Evolutionary conservation across 2,329 filamentous ascomycete species (phyloP).

Genomic region (Monosporascus ibericus): DNA sequence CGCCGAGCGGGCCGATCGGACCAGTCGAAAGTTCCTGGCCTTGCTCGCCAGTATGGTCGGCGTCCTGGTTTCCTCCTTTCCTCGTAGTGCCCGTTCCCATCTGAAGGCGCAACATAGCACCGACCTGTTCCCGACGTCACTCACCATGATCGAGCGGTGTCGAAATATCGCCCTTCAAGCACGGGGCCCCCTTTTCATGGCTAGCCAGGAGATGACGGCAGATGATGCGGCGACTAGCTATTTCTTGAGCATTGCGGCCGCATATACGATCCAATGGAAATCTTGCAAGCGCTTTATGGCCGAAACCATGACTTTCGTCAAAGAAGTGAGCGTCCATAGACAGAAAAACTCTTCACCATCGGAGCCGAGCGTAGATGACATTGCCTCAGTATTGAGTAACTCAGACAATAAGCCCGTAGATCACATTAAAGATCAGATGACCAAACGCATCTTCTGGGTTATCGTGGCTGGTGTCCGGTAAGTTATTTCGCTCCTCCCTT

Average conservation of each 20-base stretch:
- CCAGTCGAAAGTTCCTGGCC: slow-evolving; percentile 61
- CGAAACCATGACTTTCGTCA: slow-evolving; percentile 64
- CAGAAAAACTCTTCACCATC: slow-evolving; percentile 32
- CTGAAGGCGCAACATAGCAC: slow-evolving; percentile 61
- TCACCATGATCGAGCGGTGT: slow-evolving; percentile 65
- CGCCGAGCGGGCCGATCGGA: slow-evolving; percentile 58
- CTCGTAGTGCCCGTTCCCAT: slow-evolving; percentile 62
- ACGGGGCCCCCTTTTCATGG: slow-evolving; percentile 44
- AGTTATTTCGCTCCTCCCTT: slow-evolving; percentile 8
- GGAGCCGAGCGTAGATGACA: slow-evolving; percentile 15
- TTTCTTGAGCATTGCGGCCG: slow-evolving; percentile 61
- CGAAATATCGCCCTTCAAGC: slow-evolving; percentile 63
- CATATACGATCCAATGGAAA: slow-evolving; percentile 63
- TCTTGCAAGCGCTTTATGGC: slow-evolving; percentile 64
- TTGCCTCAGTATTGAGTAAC: slow-evolving; percentile 31
- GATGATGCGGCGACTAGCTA: slow-evolving; percentile 70
- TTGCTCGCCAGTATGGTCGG: slow-evolving; percentile 71
- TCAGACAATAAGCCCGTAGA: slow-evolving; percentile 48
- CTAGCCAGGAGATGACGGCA: slow-evolving; percentile 46
- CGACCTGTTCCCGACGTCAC: slow-evolving; percentile 60
- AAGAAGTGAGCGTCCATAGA: slow-evolving; percentile 60
- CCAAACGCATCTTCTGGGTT: slow-evolving; percentile 79
- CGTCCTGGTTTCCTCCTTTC: slow-evolving; percentile 68
- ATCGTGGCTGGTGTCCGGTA: slow-evolving; percentile 68
- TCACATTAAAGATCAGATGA: slow-evolving; percentile 66